These are phyloP conservation scores for Euphorbia pulcherrima DNA, from an alignment of 345 rosid species.

Conservation along the genomic window DNA sequence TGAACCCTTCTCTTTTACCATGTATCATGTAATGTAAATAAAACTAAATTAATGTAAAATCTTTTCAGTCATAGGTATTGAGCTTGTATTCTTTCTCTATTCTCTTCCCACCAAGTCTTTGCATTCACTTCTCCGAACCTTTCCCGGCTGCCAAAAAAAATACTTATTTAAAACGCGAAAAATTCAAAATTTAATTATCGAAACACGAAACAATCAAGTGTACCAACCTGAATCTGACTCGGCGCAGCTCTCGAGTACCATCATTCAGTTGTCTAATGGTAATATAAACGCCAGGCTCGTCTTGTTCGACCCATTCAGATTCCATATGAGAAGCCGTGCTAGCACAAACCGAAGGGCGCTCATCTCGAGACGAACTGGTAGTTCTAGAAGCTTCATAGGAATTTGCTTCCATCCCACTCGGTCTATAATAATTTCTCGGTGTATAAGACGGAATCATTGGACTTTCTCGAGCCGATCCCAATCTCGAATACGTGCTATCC, in stretches of 20 bases:
- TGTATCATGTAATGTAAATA: conserved; percentile 15
- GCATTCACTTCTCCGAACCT: conserved; percentile 86
- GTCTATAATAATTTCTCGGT: conserved; percentile 66
- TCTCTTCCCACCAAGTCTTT: conserved; percentile 98
- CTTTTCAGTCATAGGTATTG: conserved; percentile 68
- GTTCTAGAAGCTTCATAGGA: conserved; percentile 54
- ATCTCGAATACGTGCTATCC: conserved; percentile 72
- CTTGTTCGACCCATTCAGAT: conserved; percentile 88
- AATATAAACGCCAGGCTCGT: conserved; percentile 90
- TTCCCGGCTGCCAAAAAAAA: conserved; percentile 60
- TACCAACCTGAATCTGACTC: conserved; percentile 91
- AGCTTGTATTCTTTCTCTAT: conserved; percentile 93
- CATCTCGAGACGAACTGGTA: conserved; percentile 88
- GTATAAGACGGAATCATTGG: conserved; percentile 81
- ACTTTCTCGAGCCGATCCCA: conserved; percentile 76
- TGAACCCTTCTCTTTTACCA: too few species aligned
- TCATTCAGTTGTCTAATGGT: conserved; percentile 81
- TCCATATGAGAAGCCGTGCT: conserved; percentile 94
- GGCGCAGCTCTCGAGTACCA: conserved; percentile 92
- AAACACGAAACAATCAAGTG: too few species aligned
- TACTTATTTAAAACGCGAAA: not conserved
- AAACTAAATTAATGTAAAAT: conserved; percentile 22
- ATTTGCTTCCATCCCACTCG: conserved; percentile 20
- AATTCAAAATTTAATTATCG: too few species aligned
- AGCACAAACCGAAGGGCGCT: conserved; percentile 78